Evolutionary conservation across 352 stramenopile genomes (phyloP).

Genomic region (Hyaloperonospora arabidopsidis): DNA sequence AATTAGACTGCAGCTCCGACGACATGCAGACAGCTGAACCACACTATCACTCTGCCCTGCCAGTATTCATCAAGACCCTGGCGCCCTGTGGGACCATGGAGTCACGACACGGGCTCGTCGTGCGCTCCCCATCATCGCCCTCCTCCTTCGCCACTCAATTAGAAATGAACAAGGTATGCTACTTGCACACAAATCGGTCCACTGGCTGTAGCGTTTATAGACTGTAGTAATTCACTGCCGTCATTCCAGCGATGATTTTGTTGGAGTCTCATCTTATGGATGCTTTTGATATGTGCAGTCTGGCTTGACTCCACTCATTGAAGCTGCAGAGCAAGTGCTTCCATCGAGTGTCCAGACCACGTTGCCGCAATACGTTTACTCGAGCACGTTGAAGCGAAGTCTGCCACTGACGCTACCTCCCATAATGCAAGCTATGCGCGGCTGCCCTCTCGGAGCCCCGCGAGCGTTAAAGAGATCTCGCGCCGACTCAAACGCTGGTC

Average conservation of each 20-base stretch:
- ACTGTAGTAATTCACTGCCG: constrained; percentile 5
- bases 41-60: constrained; percentile 12
- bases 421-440: constrained; percentile 37
- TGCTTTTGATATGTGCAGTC: constrained; percentile 29
- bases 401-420: constrained; percentile 23
- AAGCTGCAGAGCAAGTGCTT: constrained; percentile 49
- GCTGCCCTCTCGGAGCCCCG: constrained; percentile 27
- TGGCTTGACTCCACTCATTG: constrained; percentile 46
- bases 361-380: constrained; percentile 6
- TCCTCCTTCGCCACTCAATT: constrained; percentile 37
- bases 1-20: constrained; percentile 12
- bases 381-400: constrained; percentile 24
- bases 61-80: constrained; percentile 18
- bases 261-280: constrained; percentile 19
- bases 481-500: constrained; percentile 27
- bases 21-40: constrained; percentile 2
- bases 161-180: constrained; percentile 28
- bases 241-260: constrained; percentile 9
- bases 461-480: constrained; percentile 27
- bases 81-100: background rate
- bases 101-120: constrained; percentile 12
- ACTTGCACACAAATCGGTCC: background rate
- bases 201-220: background rate
- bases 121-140: constrained; percentile 36
- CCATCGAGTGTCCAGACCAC: constrained; percentile 18